Conservation (phyloP, 208 protist genomes). For the Wallacemonas sp. region DNA sequence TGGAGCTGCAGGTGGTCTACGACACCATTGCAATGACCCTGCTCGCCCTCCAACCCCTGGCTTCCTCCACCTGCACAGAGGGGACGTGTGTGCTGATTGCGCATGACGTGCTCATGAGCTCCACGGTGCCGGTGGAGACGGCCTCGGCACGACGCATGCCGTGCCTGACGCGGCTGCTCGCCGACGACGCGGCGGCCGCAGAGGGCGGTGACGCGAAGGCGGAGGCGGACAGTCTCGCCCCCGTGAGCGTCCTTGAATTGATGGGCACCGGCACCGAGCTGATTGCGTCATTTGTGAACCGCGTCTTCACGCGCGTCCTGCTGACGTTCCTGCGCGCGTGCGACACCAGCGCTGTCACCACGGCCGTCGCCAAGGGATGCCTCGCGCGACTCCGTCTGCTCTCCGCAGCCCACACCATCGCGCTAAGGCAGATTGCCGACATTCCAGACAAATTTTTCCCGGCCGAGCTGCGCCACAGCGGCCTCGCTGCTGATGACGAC, state of each 20-base stretch:
- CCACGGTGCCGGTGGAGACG: not conserved
- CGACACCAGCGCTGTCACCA: constrained; percentile 43
- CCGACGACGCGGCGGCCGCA: not conserved
- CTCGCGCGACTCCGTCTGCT: constrained; percentile 49
- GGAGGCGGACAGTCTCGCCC: too few species aligned
- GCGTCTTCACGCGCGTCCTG: constrained; percentile 52
- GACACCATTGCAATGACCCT: constrained; percentile 35
- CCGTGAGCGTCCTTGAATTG: constrained; percentile 29
- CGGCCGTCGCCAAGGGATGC: constrained; percentile 51
- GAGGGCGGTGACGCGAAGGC: not conserved
- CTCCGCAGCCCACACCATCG: constrained; percentile 40
- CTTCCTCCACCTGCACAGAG: constrained; percentile 13
- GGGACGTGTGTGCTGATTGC: constrained; percentile 1
- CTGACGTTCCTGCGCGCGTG: constrained; percentile 53
- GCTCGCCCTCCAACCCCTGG: constrained; percentile 33
- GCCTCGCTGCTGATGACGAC: not conserved
- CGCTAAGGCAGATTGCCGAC: constrained; percentile 30
- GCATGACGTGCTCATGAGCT: constrained; percentile 15
- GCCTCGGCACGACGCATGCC: not conserved
- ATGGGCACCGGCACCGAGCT: constrained; percentile 40
- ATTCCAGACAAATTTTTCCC: constrained; percentile 5
- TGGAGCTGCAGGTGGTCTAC: constrained; percentile 36
- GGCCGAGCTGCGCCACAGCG: not conserved
- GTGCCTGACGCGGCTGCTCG: constrained; percentile 1
- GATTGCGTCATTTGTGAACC: constrained; percentile 48